These are phyloP conservation scores for Parachaetomium inaequale DNA, from an alignment of 495 filamentous ascomycete genomes.

Conservation along the genomic window DNA sequence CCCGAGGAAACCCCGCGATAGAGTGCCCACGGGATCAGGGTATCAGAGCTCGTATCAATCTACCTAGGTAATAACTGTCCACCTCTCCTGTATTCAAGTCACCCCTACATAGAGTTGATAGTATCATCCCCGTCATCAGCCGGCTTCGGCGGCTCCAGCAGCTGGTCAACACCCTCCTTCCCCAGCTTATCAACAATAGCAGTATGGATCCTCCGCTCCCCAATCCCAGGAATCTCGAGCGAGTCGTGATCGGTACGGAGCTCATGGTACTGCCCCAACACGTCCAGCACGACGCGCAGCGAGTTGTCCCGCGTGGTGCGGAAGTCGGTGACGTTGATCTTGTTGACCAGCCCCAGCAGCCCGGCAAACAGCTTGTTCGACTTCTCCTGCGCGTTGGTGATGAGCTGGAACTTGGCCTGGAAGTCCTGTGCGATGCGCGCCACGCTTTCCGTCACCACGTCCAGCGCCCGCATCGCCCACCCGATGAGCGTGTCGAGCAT, in stretches of 20 bases:
- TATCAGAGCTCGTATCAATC: no score
- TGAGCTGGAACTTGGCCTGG: not conserved
- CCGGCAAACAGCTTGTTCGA: not conserved
- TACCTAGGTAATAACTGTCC: no score
- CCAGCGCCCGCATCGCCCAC: not conserved
- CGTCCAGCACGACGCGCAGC: not conserved
- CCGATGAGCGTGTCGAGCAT: not conserved
- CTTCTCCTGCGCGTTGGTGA: not conserved
- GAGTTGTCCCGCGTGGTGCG: constrained; percentile 1
- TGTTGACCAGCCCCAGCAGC: not conserved
- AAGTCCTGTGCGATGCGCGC: not conserved
- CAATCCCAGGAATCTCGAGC: not conserved
- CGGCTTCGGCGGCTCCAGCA: not conserved
- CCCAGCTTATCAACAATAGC: not conserved
- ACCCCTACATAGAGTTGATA: not conserved
- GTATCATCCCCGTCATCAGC: not conserved
- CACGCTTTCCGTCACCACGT: not conserved
- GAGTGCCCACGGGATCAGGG: no score
- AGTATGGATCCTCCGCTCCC: not conserved
- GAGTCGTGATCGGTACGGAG: not conserved
- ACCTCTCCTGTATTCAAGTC: no score
- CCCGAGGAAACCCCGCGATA: no score
- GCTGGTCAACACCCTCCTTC: not conserved
- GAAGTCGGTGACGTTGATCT: not conserved
- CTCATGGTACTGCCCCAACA: not conserved